A percentile compares a stretch with the other conserved stretches of the same genome.
phyloP scores from a whole-genome alignment of 2,329 filamentous ascomycete genomes.

The Cadophora luteo-olivacea region DNA sequence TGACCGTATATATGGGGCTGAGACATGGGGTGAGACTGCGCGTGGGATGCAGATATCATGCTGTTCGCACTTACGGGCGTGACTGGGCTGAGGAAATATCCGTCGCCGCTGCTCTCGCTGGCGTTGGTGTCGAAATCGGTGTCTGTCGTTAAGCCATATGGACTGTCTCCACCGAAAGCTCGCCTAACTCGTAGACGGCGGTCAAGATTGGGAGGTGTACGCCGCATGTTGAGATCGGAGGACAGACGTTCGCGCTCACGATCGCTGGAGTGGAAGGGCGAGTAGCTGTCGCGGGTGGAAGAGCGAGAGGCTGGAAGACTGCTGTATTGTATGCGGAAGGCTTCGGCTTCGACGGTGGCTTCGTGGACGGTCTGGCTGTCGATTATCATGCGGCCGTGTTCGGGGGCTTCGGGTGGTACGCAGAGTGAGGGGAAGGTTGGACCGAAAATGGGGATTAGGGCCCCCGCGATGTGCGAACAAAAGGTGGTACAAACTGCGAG shows the following conservation, averaged over 20 bases:
- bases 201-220: constrained; percentile 33
- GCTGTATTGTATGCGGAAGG: constrained; percentile 47
- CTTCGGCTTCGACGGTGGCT: constrained; percentile 57
- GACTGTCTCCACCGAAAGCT: constrained; percentile 46
- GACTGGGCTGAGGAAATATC: constrained; percentile 39
- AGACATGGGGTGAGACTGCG: constrained; percentile 5
- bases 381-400: constrained; percentile 73
- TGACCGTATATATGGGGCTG: constrained; percentile 27
- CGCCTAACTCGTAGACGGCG: constrained; percentile 44
- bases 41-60: not conserved
- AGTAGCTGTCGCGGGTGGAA: constrained; percentile 39
- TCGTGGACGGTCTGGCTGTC: constrained; percentile 59
- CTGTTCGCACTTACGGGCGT: constrained; percentile 30
- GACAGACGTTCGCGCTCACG: constrained; percentile 8
- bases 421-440: constrained; percentile 79
- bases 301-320: constrained; percentile 28
- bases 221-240: constrained; percentile 23
- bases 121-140: constrained; percentile 48
- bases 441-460: constrained; percentile 90
- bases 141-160: constrained; percentile 48
- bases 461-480: constrained; percentile 82
- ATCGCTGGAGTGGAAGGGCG: constrained; percentile 41
- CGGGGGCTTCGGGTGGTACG: constrained; percentile 65
- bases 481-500: constrained; percentile 89
- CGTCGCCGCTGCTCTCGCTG: constrained; percentile 38